Conservation (phyloP, 2,329 filamentous ascomycete genomes). For the Pseudomassariella vexata region DNA sequence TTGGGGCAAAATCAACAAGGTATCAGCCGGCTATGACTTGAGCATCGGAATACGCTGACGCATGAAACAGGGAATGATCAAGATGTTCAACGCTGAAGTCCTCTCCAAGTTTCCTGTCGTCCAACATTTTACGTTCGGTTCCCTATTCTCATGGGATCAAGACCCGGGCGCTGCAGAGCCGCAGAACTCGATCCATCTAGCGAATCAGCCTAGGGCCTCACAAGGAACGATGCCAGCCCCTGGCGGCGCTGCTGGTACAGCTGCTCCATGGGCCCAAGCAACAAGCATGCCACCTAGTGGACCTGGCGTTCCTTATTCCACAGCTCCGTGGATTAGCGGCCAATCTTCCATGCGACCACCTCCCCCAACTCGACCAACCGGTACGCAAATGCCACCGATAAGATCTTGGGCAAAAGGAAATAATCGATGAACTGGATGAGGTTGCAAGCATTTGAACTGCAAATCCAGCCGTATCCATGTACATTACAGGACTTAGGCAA, state of each 20-base stretch:
- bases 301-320: constrained; percentile 23
- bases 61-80: constrained; percentile 75
- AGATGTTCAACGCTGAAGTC: constrained; percentile 98
- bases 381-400: no score
- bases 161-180: constrained; percentile 55
- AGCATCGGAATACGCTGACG: not conserved
- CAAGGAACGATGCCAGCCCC: constrained; percentile 18
- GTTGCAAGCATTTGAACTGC: no score
- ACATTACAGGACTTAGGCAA: no score
- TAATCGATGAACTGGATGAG: no score
- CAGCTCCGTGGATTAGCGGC: constrained; percentile 14
- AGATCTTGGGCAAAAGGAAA: no score
- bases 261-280: constrained; percentile 39
- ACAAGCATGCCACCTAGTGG: constrained; percentile 31
- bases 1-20: constrained; percentile 99
- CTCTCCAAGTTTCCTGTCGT: constrained; percentile 95
- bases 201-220: constrained; percentile 41
- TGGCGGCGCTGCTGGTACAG: constrained; percentile 25
- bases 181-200: constrained; percentile 48
- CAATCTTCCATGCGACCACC: constrained; percentile 11
- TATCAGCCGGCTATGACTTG: constrained; percentile 15
- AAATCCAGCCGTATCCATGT: no score
- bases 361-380: no score
- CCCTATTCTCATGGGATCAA: constrained; percentile 69
- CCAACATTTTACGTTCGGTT: constrained; percentile 88